Evolutionary conservation across 2,329 filamentous ascomycete species (phyloP), one percentile per base, ranked within the genome.

Genomic region (Neonectria coccinea): DNA sequence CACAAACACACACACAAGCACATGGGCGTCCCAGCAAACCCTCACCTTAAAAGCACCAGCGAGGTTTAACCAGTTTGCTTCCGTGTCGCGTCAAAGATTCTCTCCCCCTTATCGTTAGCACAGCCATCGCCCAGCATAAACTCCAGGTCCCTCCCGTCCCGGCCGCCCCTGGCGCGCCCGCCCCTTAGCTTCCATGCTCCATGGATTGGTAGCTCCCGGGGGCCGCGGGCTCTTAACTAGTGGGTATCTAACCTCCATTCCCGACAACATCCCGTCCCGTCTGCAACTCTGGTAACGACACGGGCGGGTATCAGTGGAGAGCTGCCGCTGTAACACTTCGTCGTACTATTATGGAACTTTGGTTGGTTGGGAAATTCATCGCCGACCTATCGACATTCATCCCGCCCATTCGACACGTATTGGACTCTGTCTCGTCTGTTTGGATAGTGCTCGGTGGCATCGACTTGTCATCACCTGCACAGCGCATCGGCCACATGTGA

Each of bases 291-390:
- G 29, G 27, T 27, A 36, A 20, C 29, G 18, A 36, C 11, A 20
- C 29, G n/a, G 48, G 48, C 48, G 48, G 48, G 11, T 51, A 51
- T 51, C 48, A 36, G 48, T 51, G 48, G 48, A 33, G 48, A 33
- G 48, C 11, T 8, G 3, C 48, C 29, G 29, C 29, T 31, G 47
- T 22, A 50, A 31, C 47, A 20, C 5, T 39, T 12, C 36, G 5
- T n/a, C 36, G 11, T 18, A 20, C 22, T 25, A 25, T 25, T 4
- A 50, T 51, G 27, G 27, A 48, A 48, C 44, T 20, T 33, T 51
- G 27, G 27, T 29, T 29, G 27, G 1, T 29, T 29, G 47, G n/a
- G 22, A 29, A 16, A 11, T 12, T 12, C 29, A 33, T 33, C 48
- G n/a, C 10, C 29, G 16, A 31, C 27, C 27, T 33, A 5, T 11